A percentile compares a stretch with the other conserved stretches of the same genome.
These are phyloP conservation scores for Alternaria atra DNA, from an alignment of 2,329 filamentous ascomycete genomes.

Conservation along the genomic window DNA sequence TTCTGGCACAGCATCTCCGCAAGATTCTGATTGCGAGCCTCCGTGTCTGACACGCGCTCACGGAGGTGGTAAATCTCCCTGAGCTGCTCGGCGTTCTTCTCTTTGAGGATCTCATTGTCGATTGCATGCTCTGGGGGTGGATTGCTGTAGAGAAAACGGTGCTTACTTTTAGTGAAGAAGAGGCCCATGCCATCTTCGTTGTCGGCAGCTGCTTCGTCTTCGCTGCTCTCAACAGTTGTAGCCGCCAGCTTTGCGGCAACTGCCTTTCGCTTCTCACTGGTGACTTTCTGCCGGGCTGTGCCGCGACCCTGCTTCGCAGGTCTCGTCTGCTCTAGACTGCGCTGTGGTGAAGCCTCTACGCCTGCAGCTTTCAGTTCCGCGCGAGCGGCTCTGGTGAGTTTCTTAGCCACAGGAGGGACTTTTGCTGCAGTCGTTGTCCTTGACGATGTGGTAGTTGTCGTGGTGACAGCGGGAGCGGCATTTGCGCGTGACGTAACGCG, in stretches of 20 bases:
- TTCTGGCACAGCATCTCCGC: slow-evolving; percentile 3
- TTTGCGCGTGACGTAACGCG: slow-evolving; percentile 22
- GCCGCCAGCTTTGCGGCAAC: slow-evolving; percentile 13
- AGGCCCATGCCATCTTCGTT: slow-evolving; percentile 24
- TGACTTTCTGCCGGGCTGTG: slow-evolving; percentile 7
- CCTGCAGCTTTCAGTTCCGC: slow-evolving; percentile 20
- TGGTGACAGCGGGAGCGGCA: slow-evolving; percentile 11
- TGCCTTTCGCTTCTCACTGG: slow-evolving; percentile 18
- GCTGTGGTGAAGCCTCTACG: slow-evolving; percentile 27
- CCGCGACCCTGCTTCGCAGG: slow-evolving; percentile 21
- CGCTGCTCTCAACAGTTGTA: slow-evolving; percentile 15
- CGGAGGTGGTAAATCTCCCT: slow-evolving; percentile 20
- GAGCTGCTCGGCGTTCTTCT: slow-evolving; percentile 10
- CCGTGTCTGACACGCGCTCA: slow-evolving; percentile 10
- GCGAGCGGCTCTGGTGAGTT: slow-evolving; percentile 25
- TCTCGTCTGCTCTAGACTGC: slow-evolving; percentile 21
- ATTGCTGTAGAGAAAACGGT: slow-evolving; percentile 6
- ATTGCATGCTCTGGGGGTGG: not conserved
- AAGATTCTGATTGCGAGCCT: slow-evolving; percentile 15
- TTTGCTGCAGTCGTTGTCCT: slow-evolving; percentile 1
- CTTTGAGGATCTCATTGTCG: not conserved
- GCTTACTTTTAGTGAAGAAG: slow-evolving; percentile 36
- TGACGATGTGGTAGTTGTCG: slow-evolving; percentile 16
- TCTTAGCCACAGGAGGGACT: slow-evolving; percentile 13
- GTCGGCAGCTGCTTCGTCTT: slow-evolving; percentile 24